Evolutionary conservation across 495 filamentous ascomycete genomes (phyloP), one percentile per base, ranked within the genome.

Genomic region (Annulohypoxylon bovei): DNA sequence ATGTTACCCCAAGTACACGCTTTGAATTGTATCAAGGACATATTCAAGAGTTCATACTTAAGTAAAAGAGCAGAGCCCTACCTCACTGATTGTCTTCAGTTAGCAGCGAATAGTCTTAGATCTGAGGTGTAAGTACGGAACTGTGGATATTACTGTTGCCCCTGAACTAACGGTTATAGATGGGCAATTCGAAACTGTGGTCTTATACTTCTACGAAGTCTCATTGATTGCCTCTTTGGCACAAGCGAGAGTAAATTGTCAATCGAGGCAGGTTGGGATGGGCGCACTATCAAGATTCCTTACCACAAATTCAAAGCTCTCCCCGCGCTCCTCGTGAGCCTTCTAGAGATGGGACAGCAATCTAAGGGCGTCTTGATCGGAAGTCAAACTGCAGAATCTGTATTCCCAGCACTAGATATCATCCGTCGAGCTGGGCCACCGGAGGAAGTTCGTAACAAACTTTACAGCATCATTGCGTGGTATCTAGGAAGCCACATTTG

Each of bases 171-270:
- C 35, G 35, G 25, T 12, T 22, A 1, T 35, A 94, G 91, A 32
- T 99, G 95, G 95, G 90, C 93, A 1, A 92, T 99, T 65, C 88
- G 93, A 1, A 99, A 99, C 72, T 97, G 92, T 60, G 93, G 94
- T 23, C 81, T 98, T 32, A 91, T 98, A 83, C 87, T 99, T 5
- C 89, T 98, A 73, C 88, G 93, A 47, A 91, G 92, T 65, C 77
- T 97, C 2, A 88, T 96, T 27, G 92, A 91, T 61, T 87, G 88
- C 22, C 83, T 98, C 57, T 86, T 93, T 9, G 90, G 91, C 3
- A 90, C 86, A 0, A 86, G 84, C 23, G 88, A 90, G 60, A 83
- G 84, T 71, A 87, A 87, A 60, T 58, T 76, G 14, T 56, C 78
- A 18, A 82, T 82, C 42, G 79, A 87, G 56, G 80, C 80, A 7